Evolutionary conservation across 78 protist genomes (phyloP), one percentile per base, ranked within the genome.

Genomic region (Acrasis kona): DNA sequence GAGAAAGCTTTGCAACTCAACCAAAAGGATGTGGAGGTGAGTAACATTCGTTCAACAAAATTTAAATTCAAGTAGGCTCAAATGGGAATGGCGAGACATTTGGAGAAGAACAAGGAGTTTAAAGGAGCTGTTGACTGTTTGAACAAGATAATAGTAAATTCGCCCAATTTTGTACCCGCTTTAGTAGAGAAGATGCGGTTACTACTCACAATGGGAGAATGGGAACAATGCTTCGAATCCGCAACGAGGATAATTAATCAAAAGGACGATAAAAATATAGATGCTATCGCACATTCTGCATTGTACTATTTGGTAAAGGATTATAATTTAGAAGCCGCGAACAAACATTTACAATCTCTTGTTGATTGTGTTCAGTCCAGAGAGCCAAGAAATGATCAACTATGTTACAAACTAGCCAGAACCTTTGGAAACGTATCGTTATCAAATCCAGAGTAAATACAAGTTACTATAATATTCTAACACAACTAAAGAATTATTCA

Each of bases 201-300:
- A n/a, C 68, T 78, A 8, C 10, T 85, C n/a, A 36, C 9, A 61
- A 10, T 31, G 67, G 84, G 80, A 1, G 84, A 85, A 39, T 85
- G 89, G 89, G 84, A 75, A 27, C 85, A 77, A 70, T 72, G 81
- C 10, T 19, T 39, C 12, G 89, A 85, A 41, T 58, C 77, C 2
- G 76, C 67, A 6, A 41, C 50, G 50, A 78, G 89, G n/a, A 66
- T 85, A 10, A 74, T 79, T 9, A 10, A n/a, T n/a, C n/a, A 36
- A 39, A 6, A 36, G 19, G 88, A 79, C 61, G 35, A 72, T 7
- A n/a, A 27, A 27, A 61, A 85, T 74, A 29, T 81, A 29, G 85
- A 85, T 27, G 90, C 79, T n/a, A 42, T 77, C 19, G 69, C 12
- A n/a, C 1, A 72, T 38, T 0, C 0, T 10, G 32, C 6, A 37